phyloP scores from a whole-genome alignment of 805 yeast genomes.

The Pichia pseudocactophila region DNA sequence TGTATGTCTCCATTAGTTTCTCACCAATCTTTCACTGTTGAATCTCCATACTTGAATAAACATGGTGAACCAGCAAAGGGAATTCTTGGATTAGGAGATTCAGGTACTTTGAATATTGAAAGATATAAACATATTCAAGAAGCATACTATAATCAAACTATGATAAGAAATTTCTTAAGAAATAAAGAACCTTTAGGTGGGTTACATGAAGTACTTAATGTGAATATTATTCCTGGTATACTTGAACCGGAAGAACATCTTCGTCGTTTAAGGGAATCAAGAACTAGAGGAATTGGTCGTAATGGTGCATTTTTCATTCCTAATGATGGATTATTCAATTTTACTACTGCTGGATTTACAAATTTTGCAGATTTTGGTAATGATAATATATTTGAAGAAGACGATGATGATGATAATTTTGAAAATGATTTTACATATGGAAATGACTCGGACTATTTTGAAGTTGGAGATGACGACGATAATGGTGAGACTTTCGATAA shows the following conservation, averaged over 20 bases:
- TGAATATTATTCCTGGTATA: slow-evolving; percentile 8
- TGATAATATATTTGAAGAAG: slow-evolving; percentile 2
- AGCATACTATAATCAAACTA: slow-evolving; percentile 47
- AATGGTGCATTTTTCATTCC: slow-evolving; percentile 13
- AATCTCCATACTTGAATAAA: slow-evolving; percentile 61
- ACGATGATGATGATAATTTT: slow-evolving; percentile 6
- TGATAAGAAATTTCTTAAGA: slow-evolving; percentile 13
- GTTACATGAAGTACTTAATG: slow-evolving; percentile 6
- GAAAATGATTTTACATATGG: not conserved
- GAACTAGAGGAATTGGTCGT: slow-evolving; percentile 13
- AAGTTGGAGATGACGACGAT: not conserved
- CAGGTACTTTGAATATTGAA: slow-evolving; percentile 42
- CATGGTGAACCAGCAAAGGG: slow-evolving; percentile 68
- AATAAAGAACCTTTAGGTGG: slow-evolving; percentile 5
- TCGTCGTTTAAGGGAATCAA: no score
- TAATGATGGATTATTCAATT: slow-evolving; percentile 15
- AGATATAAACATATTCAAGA: slow-evolving; percentile 51
- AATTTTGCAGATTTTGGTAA: slow-evolving; percentile 11
- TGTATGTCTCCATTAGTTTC: slow-evolving; percentile 7
- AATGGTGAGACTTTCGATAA: no score
- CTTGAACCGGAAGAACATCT: slow-evolving; percentile 1
- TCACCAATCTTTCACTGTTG: slow-evolving; percentile 25
- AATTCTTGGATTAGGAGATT: slow-evolving; percentile 43
- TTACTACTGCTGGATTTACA: slow-evolving; percentile 16
- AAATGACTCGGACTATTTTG: not conserved